Base-by-base conservation (phyloP, 495 filamentous ascomycete species). In the Neurospora tetrasperma region DNA sequence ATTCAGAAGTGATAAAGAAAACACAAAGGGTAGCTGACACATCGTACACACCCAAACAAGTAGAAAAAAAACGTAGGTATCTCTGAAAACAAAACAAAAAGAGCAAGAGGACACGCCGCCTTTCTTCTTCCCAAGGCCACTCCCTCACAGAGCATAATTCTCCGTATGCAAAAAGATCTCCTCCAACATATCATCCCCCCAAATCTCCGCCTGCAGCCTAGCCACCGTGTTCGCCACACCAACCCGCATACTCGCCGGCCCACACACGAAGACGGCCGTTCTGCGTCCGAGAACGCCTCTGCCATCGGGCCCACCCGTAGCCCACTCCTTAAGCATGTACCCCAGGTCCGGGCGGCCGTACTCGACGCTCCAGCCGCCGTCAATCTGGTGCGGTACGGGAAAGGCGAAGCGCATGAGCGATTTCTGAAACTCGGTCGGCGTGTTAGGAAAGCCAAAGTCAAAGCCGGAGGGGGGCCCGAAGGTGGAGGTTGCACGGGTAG, bases 141-240 rank as follows among this genome's bases (percentile, higher is more conserved):
- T 8, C n/a, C 5, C 8, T 80, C 43, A 96, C 70, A 95, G 84
- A 46, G 93, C 92, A 82, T 96, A 97, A 80, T 97, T 97, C 86
- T 98, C 95, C 12, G 94, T 91, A 85, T 98, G 95, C 81, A 98
- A 80, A 79, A 94, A 97, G 72, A 98, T 90, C 88, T 98, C 95
- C 78, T 97, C 95, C 62, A 90, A 88, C 70, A 86, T 86, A 20
- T 89, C 87, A 75, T 92, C 90, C 3, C 85, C 87, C 91, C 92
- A 92, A 42, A 98, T 94, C 80, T 90, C 87, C 43, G 86, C 85
- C 85, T 98, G 95, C 78, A 97, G 82, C 72, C 88, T 84, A 0
- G 95, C 95, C 31, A 97, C 93, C 0, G 92, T 90, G 74, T 88
- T 92, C 12, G 92, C 89, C 42, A 98, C 94, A 75, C 94, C 94